Conservation (phyloP, 2,329 filamentous ascomycete genomes). For the Thielaviopsis punctulata region DNA sequence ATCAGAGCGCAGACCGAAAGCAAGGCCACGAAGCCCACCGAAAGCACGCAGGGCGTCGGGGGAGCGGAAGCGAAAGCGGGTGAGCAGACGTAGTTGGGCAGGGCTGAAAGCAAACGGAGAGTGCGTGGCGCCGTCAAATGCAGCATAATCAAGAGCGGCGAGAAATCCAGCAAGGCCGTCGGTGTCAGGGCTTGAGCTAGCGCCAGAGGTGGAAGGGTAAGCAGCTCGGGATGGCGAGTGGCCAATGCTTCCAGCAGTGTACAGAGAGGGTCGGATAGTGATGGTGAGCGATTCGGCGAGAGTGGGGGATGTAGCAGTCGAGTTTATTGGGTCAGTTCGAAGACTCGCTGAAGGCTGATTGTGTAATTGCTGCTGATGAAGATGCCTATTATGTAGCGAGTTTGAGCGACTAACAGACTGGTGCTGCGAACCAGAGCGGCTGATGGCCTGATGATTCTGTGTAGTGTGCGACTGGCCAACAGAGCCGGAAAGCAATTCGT, state of each 20-base stretch:
- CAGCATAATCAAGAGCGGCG: slow-evolving; percentile 4
- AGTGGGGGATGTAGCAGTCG: neutral
- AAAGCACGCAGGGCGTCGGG: slow-evolving; percentile 29
- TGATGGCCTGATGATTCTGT: neutral
- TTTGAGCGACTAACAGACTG: neutral
- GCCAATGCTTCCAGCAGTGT: neutral
- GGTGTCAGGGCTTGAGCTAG: neutral
- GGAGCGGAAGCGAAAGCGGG: slow-evolving; percentile 29
- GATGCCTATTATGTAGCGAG: too few relatives aligned
- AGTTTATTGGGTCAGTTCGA: neutral
- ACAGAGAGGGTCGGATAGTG: neutral
- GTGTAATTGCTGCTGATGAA: neutral
- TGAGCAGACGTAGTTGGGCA: slow-evolving; percentile 33
- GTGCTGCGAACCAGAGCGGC: neutral
- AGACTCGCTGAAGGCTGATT: neutral
- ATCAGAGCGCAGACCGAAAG: slow-evolving; percentile 32
- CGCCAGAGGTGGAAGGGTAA: neutral
- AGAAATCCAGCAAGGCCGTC: slow-evolving; percentile 3
- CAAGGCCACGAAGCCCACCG: slow-evolving; percentile 36
- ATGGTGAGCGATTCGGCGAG: neutral
- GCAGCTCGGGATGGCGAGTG: neutral
- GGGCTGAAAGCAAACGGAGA: slow-evolving; percentile 38
- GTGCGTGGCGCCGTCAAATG: slow-evolving; percentile 4
- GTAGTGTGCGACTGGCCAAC: neutral
- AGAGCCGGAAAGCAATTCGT: neutral